These are phyloP conservation scores for Przewalskia tangutica DNA, from an alignment of 257 asterid species.

Conservation along the genomic window DNA sequence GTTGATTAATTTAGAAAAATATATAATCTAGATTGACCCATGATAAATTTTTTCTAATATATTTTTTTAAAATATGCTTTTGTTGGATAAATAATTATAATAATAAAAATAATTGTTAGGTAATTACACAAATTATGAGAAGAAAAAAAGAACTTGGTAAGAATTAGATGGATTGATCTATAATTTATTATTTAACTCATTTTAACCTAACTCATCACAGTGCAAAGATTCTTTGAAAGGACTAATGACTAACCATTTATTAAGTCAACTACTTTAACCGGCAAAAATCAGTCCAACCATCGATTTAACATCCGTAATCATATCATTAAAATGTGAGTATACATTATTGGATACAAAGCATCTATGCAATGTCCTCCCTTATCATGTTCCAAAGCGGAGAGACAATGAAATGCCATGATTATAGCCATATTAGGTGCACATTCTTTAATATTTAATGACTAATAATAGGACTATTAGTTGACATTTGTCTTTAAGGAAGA, in stretches of 20 bases:
- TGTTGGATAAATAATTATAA: too few relatives aligned
- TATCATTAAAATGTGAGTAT: not conserved
- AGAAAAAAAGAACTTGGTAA: too few relatives aligned
- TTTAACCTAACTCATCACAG: not conserved
- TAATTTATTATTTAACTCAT: not conserved
- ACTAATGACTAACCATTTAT: not conserved
- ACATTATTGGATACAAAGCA: not conserved
- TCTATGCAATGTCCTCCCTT: not conserved
- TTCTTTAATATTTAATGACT: not conserved
- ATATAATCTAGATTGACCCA: too few relatives aligned
- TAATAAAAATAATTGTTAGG: not conserved
- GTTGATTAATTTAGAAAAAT: too few relatives aligned
- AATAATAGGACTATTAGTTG: not conserved
- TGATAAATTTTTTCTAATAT: too few relatives aligned
- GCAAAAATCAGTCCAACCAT: not conserved
- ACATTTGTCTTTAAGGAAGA: not conserved
- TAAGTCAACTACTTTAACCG: not conserved
- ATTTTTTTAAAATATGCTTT: too few relatives aligned
- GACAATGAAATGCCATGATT: conserved; percentile 8
- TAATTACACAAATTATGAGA: too few relatives aligned
- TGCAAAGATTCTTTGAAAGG: too few relatives aligned
- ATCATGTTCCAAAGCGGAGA: not conserved
- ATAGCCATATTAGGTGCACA: not conserved
- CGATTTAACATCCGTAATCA: not conserved
- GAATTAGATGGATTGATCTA: not conserved